Evolutionary conservation across 768 basidiomycete species (phyloP).

Genomic region (Pleurotus citrinopileatus): DNA sequence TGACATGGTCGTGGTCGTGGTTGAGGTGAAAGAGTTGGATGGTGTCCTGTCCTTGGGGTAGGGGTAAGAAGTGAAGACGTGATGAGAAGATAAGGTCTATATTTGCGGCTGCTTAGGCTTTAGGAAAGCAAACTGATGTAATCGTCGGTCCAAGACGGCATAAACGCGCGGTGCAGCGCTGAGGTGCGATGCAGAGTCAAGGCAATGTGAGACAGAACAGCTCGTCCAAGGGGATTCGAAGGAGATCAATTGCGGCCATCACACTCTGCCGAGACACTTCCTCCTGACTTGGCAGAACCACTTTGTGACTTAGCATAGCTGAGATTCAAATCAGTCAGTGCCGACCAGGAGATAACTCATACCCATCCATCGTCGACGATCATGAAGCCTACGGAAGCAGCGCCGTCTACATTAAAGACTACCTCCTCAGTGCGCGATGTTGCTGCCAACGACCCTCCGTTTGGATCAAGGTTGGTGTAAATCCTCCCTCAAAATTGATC

Average conservation of each 20-base stretch:
- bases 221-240: not conserved
- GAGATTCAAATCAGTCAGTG: not conserved
- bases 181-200: not conserved
- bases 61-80: too few relatives aligned
- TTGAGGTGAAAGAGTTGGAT: not conserved
- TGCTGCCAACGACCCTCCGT: constrained; percentile 53
- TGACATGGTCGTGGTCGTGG: not conserved
- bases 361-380: not conserved
- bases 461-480: constrained; percentile 58
- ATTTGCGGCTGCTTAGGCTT: not conserved
- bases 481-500: constrained; percentile 10
- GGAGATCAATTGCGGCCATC: too few relatives aligned
- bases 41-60: not conserved
- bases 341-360: not conserved
- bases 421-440: constrained; percentile 71
- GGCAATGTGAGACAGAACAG: not conserved
- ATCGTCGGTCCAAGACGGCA: constrained; percentile 1
- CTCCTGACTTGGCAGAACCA: not conserved
- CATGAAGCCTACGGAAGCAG: not conserved
- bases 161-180: not conserved
- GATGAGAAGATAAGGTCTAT: constrained; percentile 2
- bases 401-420: constrained; percentile 22
- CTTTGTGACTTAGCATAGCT: not conserved
- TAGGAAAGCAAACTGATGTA: not conserved
- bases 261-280: not conserved